Conservation (phyloP, 2,329 filamentous ascomycete species). For the Gnomoniopsis sp. region DNA sequence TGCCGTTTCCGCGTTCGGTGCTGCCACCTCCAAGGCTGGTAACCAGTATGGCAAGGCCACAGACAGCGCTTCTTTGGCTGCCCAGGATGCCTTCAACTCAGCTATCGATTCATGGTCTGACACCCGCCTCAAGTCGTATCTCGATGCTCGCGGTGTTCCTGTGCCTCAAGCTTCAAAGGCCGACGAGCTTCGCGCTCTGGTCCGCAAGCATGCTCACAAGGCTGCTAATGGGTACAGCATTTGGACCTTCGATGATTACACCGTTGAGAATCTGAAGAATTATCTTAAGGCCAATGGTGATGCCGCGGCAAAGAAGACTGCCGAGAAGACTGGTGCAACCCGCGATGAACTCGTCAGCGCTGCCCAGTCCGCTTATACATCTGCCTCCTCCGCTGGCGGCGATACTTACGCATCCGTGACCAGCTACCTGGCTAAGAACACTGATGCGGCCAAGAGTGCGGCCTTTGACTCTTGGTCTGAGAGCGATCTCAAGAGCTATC, state of each 20-base stretch:
- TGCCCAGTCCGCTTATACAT: conserved; percentile 57
- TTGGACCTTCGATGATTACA: conserved; percentile 80
- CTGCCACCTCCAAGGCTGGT: conserved; percentile 70
- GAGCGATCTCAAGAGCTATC: conserved; percentile 72
- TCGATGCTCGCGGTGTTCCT: conserved; percentile 73
- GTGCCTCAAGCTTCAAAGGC: conserved; percentile 69
- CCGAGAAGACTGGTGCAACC: conserved; percentile 60
- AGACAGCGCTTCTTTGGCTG: conserved; percentile 59
- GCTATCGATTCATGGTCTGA: conserved; percentile 67
- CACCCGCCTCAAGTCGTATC: conserved; percentile 71
- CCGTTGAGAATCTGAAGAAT: conserved; percentile 64
- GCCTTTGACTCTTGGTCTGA: conserved; percentile 73
- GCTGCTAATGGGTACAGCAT: conserved; percentile 64
- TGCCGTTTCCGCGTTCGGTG: conserved; percentile 61
- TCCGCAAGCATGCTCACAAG: conserved; percentile 71
- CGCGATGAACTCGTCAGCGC: conserved; percentile 71
- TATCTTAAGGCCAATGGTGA: conserved; percentile 53
- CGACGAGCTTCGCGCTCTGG: conserved; percentile 70
- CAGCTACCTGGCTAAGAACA: conserved; percentile 64
- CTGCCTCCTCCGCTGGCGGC: conserved; percentile 57
- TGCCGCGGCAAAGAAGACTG: conserved; percentile 53
- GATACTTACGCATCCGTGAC: conserved; percentile 64
- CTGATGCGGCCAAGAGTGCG: conserved; percentile 60
- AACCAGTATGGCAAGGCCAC: conserved; percentile 77
- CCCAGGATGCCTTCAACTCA: conserved; percentile 63